Evolutionary conservation across 805 yeast species (phyloP), one percentile per base, ranked within the genome.

Genomic region (Clavispora fructus): DNA sequence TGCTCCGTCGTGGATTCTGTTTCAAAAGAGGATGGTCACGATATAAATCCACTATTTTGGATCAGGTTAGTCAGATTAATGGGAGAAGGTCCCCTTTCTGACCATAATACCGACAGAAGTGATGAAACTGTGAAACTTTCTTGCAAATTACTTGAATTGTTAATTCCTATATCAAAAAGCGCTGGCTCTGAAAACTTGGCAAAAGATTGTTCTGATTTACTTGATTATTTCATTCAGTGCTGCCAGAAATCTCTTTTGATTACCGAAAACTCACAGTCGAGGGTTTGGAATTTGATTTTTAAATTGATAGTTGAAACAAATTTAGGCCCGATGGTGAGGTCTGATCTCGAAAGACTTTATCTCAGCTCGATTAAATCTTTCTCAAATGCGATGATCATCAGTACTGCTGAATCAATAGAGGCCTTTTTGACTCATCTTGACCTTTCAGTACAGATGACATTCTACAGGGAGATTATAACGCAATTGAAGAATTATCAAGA

Each of bases 141-240:
- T 0, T 67, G 74, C 30, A 57, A 55, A 30, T 41, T 75, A 1
- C 50, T 74, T 25, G 23, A 39, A 0, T 28, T 51, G 1, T 57
- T 69, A 35, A 47, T 62, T 3, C 56, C 53, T 1, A 40, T 52
- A 0, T 67, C 79, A 69, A 38, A 67, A 1, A 32, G 42, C 1
- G 45, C 43, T 5, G 30, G 41, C 0, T 54, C 59, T 8, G 57
- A 51, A 1, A 57, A 56, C 1, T 55, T 76, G 7, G 51, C 58
- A 16, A 65, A 65, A 3, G 83, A 79, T 41, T 71, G 73, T 39
- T 56, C 55, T 32, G 85, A 81, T 51, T 69, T 82, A 16, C 63
- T 71, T 35, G 58, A 63, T 1, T 82, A 79, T 73, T 49, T 80
- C 8, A 35, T 67, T 3, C 54, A 61, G 14, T 62, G 80, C 41